phyloP scores from a whole-genome alignment of 148 eudicot species.

The Drosera capensis region DNA sequence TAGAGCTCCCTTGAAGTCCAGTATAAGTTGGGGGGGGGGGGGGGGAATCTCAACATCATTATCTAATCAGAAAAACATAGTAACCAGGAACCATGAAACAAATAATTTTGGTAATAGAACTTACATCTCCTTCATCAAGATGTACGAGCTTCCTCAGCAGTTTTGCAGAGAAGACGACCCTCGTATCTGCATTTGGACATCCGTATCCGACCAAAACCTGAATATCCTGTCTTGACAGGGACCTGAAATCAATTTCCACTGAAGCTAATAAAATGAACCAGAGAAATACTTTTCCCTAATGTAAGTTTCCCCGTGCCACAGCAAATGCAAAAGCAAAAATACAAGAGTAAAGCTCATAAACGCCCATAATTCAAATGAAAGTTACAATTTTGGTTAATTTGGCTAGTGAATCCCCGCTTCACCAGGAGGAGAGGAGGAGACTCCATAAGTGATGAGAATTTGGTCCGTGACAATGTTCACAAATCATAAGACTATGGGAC shows the following conservation, averaged over 20 bases:
- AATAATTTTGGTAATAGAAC: slow-evolving; percentile 7
- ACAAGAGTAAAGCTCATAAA: no score
- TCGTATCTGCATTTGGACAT: slow-evolving; percentile 79
- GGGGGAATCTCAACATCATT: no score
- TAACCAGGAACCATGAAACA: background rate
- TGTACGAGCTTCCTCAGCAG: slow-evolving; percentile 74
- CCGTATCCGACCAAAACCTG: slow-evolving; percentile 88
- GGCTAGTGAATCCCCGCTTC: no score
- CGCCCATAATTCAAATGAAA: no score
- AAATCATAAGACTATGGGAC: no score
- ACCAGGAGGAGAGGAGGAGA: no score
- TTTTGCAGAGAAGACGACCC: slow-evolving; percentile 73
- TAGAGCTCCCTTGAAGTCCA: no score
- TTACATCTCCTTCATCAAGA: slow-evolving; percentile 98
- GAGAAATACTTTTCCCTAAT: background rate
- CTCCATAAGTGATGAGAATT: no score
- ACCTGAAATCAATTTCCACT: slow-evolving; percentile 51
- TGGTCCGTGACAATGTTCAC: no score
- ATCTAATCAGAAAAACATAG: background rate
- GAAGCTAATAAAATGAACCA: slow-evolving; percentile 6
- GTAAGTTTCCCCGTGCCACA: background rate
- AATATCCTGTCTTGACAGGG: slow-evolving; percentile 78
- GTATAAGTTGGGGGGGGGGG: no score
- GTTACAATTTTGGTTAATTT: no score
- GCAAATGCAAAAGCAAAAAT: background rate